Percentiles rank a stretch among this genome's conserved stretches.
Evolutionary conservation across 768 basidiomycete species (phyloP).

Genomic region (Pisolithus sp.): DNA sequence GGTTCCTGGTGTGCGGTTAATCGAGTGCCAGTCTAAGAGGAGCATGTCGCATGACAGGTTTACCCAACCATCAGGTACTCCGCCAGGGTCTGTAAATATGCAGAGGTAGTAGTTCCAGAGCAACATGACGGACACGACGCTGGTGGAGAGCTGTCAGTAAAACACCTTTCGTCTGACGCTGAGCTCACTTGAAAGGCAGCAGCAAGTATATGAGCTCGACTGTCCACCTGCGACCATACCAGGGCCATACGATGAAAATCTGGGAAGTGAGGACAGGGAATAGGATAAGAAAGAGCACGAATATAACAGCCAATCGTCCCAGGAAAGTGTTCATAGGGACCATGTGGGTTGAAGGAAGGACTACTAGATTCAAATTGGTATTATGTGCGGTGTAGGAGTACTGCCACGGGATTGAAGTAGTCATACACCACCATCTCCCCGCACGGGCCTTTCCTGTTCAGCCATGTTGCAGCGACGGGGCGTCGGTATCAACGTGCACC

Average conservation of each 20-base stretch:
- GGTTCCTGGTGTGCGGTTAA: conserved; percentile 52
- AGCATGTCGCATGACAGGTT: conserved; percentile 14
- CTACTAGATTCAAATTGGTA: not conserved
- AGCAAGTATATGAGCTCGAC: conserved; percentile 72
- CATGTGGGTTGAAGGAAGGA: not conserved
- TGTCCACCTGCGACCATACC: conserved; percentile 75
- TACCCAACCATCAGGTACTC: conserved; percentile 76
- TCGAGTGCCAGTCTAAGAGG: not conserved
- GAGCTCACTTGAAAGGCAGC: conserved; percentile 81
- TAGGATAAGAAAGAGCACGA: conserved; percentile 65
- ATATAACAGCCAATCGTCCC: conserved; percentile 58
- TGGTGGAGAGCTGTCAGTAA: conserved; percentile 25
- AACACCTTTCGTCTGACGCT: not conserved
- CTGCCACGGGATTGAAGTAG: not conserved
- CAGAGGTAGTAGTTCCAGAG: conserved; percentile 87
- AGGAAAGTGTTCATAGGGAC: conserved; percentile 39
- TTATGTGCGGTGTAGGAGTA: no score
- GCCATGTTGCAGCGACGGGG: conserved; percentile 15
- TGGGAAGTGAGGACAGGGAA: conserved; percentile 91
- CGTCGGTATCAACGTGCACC: not conserved
- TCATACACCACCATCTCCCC: no score
- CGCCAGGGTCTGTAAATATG: conserved; percentile 79
- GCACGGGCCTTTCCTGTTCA: not conserved
- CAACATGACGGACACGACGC: conserved; percentile 67
- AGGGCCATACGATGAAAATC: conserved; percentile 86